These are phyloP conservation scores for Xylariaceae sp. DNA, from an alignment of 2,329 filamentous ascomycete species.

Conservation along the genomic window DNA sequence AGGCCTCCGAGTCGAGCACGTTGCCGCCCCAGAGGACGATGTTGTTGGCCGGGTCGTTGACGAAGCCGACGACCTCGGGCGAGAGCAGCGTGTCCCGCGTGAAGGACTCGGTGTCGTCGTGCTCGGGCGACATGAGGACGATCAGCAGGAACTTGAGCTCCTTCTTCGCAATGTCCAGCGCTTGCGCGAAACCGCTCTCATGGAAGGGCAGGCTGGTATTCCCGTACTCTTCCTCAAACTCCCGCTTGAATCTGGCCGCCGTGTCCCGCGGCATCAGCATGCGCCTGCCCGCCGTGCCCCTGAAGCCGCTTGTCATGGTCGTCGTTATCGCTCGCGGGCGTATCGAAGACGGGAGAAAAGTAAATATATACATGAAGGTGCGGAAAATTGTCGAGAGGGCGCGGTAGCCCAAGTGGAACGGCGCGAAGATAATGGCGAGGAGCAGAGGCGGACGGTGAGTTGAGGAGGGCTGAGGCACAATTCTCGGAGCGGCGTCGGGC, in stretches of 20 bases:
- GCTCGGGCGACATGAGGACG: constrained; percentile 81
- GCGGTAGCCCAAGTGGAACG: constrained; percentile 71
- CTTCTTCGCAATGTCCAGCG: constrained; percentile 80
- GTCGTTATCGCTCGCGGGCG: constrained; percentile 48
- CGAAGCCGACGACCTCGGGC: constrained; percentile 63
- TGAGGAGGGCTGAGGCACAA: constrained; percentile 69
- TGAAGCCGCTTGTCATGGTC: constrained; percentile 41
- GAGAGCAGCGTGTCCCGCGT: constrained; percentile 74
- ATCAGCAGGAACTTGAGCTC: constrained; percentile 90
- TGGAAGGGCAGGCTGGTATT: constrained; percentile 64
- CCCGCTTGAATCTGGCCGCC: constrained; percentile 77
- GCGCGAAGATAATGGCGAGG: constrained; percentile 70
- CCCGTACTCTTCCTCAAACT: constrained; percentile 93
- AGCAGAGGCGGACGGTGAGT: constrained; percentile 67
- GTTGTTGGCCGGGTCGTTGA: constrained; percentile 69
- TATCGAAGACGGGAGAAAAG: constrained; percentile 66
- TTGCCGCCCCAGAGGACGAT: constrained; percentile 90
- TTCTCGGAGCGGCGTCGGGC: constrained; percentile 68
- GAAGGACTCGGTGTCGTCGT: constrained; percentile 83
- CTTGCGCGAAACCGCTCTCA: constrained; percentile 86
- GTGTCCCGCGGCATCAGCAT: constrained; percentile 80
- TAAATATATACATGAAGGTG: constrained; percentile 68
- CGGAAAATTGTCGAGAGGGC: constrained; percentile 62
- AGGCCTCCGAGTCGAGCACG: constrained; percentile 87
- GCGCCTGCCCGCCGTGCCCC: constrained; percentile 61